phyloP scores from a whole-genome alignment of 495 filamentous ascomycete genomes.

The Lindgomyces ingoldianus region DNA sequence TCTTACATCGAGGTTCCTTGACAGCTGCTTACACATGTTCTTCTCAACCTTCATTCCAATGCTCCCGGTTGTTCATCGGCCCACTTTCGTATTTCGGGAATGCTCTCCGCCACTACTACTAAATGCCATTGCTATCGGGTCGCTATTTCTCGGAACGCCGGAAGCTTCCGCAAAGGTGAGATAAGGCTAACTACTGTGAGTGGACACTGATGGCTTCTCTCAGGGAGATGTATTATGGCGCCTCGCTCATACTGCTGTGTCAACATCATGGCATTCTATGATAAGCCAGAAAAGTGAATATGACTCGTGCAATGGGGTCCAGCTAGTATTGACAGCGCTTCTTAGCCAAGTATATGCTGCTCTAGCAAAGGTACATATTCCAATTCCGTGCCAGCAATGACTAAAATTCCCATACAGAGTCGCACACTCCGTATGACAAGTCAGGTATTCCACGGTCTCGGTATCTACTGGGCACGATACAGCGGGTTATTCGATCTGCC shows the following conservation, averaged over 20 bases:
- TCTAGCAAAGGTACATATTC: neutral
- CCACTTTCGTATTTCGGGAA: neutral
- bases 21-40: slow-evolving; percentile 5
- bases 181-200: no score
- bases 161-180: neutral
- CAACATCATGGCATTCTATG: slow-evolving; percentile 5
- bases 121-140: slow-evolving; percentile 3
- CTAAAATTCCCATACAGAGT: neutral
- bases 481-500: slow-evolving; percentile 6
- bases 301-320: neutral
- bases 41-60: slow-evolving; percentile 4
- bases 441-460: slow-evolving; percentile 8
- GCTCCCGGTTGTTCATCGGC: neutral
- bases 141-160: neutral
- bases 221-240: slow-evolving; percentile 1
- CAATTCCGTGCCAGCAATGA: neutral
- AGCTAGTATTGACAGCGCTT: neutral
- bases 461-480: slow-evolving; percentile 9
- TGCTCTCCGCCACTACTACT: neutral
- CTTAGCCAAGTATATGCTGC: slow-evolving; percentile 3
- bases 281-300: neutral
- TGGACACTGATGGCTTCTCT: no score
- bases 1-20: slow-evolving; percentile 1
- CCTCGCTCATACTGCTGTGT: neutral
- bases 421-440: slow-evolving; percentile 4